Base-by-base conservation (phyloP, 1,284 basidiomycete genomes). In the Quambalaria eucalypti region DNA sequence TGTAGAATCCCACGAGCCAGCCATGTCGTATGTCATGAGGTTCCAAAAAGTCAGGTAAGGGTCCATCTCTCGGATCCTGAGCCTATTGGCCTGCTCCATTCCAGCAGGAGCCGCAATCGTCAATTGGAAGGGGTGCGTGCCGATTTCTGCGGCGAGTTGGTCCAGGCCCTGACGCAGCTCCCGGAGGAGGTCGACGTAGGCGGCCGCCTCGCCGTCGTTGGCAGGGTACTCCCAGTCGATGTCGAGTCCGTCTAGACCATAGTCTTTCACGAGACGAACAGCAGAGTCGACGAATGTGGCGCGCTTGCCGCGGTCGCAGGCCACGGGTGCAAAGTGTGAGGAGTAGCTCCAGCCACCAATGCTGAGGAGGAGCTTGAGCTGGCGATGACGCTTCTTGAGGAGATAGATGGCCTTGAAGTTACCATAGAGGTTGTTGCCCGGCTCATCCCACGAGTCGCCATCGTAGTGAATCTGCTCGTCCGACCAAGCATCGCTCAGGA, bases 341-440 rank as follows among this genome's bases (percentile, higher is more conserved):
- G 69, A 73, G 51, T 71, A 73, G n/a, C 71, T 66, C 74, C 77
- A 77, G 4, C 77, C 77, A 4, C 77, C 77, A 48, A 78, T 71
- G 19, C 66, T 70, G n/a, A 78, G 66, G 33, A 78, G 63, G 16
- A 76, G 55, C 52, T 78, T 78, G 28, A 77, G 64, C 21, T 67
- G 64, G 1, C 83, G 83, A 64, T 96, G 81, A 64, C 82, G 74
- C 62, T 88, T 78, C 78, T 92, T 93, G 62, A 88, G 71, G 44
- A 87, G 79, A 73, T 90, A 89, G 54, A 90, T 82, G 70, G 89
- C 88, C 78, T 91, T 90, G 65, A 95, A 78, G 77, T 86, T 88
- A 3, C 90, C 90, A 65, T 90, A 90, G 7, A 90, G 77, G 69
- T 90, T 88, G 83, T 86, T 49, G 84, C 87, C 54, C 1, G 46